Conservation (phyloP, 176 grass and related monocot genomes). For the Echinochloa phyllopogon region DNA sequence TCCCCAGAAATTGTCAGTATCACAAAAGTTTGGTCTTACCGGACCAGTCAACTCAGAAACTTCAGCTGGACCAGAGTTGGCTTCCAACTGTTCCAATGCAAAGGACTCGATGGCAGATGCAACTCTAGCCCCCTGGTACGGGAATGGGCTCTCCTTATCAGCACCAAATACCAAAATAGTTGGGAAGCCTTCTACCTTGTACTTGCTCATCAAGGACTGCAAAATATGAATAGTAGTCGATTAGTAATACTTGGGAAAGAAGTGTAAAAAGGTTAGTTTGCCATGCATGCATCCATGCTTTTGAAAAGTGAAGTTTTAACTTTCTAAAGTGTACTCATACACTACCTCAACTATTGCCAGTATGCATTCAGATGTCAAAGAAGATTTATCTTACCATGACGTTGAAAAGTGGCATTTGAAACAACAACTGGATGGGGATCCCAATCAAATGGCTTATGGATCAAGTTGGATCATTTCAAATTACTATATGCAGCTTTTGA, state of each 20-base stretch:
- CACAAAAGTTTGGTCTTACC: conserved; percentile 51
- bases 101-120: conserved; percentile 87
- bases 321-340: background rate
- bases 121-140: conserved; percentile 77
- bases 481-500: background rate
- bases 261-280: background rate
- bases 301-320: background rate
- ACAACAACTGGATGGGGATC: background rate
- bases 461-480: background rate
- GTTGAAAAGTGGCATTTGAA: background rate
- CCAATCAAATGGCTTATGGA: conserved; percentile 28
- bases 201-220: conserved; percentile 99
- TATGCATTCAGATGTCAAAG: conserved; percentile 8
- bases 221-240: conserved; percentile 38
- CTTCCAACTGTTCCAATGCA: conserved; percentile 85
- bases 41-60: conserved; percentile 76
- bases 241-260: conserved; percentile 11
- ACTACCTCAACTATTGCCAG: background rate
- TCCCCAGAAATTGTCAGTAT: conserved; percentile 21
- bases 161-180: conserved; percentile 98
- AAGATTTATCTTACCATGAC: background rate
- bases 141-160: conserved; percentile 82
- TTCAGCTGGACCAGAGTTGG: conserved; percentile 83
- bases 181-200: conserved; percentile 94
- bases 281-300: conserved; percentile 18